Evolutionary conservation across 2,329 filamentous ascomycete species (phyloP).

Genomic region (Aspergillus sp.): DNA sequence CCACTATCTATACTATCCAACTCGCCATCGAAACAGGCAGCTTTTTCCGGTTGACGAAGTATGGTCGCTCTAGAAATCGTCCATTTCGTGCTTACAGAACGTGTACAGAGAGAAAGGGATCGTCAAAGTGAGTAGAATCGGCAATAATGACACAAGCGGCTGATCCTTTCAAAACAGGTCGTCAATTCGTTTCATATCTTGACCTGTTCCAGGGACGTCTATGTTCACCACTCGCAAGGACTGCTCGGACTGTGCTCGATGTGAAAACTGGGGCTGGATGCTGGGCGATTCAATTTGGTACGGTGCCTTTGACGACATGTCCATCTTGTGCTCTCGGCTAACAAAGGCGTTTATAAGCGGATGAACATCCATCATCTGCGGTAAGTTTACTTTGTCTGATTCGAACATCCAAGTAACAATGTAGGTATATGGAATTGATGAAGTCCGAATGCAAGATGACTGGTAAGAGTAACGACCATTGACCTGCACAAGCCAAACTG

Average conservation of each 20-base stretch:
- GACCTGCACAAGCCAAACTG: neutral
- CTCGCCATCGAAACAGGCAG: neutral
- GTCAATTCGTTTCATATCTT: neutral
- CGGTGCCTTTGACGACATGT: neutral
- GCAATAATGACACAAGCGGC: neutral
- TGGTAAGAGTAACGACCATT: neutral
- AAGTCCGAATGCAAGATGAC: neutral
- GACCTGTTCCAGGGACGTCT: neutral
- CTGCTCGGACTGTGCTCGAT: neutral
- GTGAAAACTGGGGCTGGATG: neutral
- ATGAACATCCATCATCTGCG: neutral
- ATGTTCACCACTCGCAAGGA: neutral
- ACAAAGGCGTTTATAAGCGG: neutral
- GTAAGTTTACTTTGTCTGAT: neutral
- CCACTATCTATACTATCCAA: neutral
- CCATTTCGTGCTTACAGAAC: neutral
- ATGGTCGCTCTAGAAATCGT: neutral
- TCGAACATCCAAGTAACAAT: neutral
- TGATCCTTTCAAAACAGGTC: neutral
- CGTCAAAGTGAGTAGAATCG: neutral
- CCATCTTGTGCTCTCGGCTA: neutral
- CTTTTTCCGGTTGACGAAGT: neutral
- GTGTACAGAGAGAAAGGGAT: neutral
- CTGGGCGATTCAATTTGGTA: slow-evolving; percentile 2
- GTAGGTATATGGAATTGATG: neutral